Conservation (phyloP, 129 eudicot species). For the Silybum marianum region DNA sequence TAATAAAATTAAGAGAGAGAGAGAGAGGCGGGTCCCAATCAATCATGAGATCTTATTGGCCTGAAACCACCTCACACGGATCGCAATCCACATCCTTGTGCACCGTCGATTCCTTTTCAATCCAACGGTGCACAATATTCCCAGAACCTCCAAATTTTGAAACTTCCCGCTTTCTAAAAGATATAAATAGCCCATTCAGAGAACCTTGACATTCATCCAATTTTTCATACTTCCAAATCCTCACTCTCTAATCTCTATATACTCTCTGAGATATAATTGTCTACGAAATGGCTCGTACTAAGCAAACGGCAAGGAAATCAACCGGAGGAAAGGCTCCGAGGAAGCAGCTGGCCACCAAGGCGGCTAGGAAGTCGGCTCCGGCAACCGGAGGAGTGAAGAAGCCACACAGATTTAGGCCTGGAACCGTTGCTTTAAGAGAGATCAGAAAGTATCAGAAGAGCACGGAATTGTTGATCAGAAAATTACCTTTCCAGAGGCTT, state of each 20-base stretch:
- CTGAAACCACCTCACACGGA: background rate
- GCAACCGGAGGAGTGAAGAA: conserved; percentile 28
- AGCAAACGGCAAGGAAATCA: conserved; percentile 10
- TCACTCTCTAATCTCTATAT: background rate
- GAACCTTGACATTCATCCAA: background rate
- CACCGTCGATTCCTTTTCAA: background rate
- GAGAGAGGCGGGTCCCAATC: background rate
- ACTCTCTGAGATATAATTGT: background rate
- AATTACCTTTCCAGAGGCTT: background rate
- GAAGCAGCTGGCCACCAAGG: conserved; percentile 17
- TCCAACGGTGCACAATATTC: background rate
- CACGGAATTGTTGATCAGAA: conserved; percentile 9
- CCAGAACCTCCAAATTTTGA: background rate
- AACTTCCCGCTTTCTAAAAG: background rate
- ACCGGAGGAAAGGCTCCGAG: conserved; percentile 14
- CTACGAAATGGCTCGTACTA: conserved; percentile 9
- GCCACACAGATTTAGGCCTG: conserved; percentile 22
- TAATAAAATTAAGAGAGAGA: too few species aligned
- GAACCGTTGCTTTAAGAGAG: conserved; percentile 9
- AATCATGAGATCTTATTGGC: background rate
- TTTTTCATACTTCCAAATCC: too few species aligned
- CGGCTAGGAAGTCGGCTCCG: conserved; percentile 17
- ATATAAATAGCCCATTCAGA: background rate
- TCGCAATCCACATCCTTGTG: background rate
- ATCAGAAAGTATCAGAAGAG: conserved; percentile 22